Base-by-base conservation (phyloP, 768 basidiomycete genomes). In the Sporobolomyces phaffii region DNA sequence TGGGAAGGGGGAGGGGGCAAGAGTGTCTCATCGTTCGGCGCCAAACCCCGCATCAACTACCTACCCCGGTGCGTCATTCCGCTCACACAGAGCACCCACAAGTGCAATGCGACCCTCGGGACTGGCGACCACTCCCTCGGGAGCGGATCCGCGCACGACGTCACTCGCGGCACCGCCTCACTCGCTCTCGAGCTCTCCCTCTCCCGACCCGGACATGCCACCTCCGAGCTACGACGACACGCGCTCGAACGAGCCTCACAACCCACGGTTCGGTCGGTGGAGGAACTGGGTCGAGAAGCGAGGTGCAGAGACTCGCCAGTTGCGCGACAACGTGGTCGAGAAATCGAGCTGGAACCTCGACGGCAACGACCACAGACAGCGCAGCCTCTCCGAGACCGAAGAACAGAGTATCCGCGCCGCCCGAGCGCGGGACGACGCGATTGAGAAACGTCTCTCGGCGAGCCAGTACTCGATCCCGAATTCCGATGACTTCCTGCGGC, bases 231-330 rank as follows among this genome's bases (percentile, higher is more conserved):
- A 68, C 60, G 61, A 52, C 14, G 24, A 62, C 28, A 24, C 51
- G 3, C 56, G 33, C 1, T 22, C 34, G 8, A 13, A 44, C 5
- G 51, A 41, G 29, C 51, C 58, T 0, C 11, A 13, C n/a, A 61
- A 59, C 15, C 34, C 43, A 1, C 57, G 67, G 6, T 69, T 69
- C 38, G 56, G 49, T 1, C 34, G 62, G 2, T 69, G 59, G 58
- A 26, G 29, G 10, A 28, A 40, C 18, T 69, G 68, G 68, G 53
- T 69, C 31, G 58, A 64, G 44, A 69, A 64, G 26, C 29, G 68
- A 6, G 62, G 45, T 2, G 24, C 13, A 2, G 62, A 45, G 59
- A 36, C 47, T 47, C 5, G 59, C 3, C n/a, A 53, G 8, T 31
- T 29, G 14, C 20, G 13, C 14, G 18, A 41, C n/a, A 29, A n/a